Evolutionary conservation across 2,329 filamentous ascomycete species (phyloP).

Genomic region (Paraconiothyrium brasiliense): DNA sequence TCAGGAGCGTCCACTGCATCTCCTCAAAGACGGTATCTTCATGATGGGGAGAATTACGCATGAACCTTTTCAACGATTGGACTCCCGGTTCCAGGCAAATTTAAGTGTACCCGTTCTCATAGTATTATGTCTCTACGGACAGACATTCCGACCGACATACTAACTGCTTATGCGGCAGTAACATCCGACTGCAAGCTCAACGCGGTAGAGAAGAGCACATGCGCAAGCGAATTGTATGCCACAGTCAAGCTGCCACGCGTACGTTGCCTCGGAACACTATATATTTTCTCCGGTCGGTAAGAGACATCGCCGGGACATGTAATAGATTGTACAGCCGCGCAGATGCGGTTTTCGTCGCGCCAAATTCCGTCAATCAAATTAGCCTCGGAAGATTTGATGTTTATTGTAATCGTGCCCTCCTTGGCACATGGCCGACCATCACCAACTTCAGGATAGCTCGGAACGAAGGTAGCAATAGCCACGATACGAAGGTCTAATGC

Average conservation of each 20-base stretch:
- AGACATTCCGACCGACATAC: no score
- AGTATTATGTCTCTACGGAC: no score
- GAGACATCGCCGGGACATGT: background rate
- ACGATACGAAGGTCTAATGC: background rate
- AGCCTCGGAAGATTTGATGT: background rate
- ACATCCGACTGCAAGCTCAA: no score
- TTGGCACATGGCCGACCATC: background rate
- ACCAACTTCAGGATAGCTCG: background rate
- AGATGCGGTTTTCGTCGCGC: background rate
- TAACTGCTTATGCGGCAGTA: no score
- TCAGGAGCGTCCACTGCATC: no score
- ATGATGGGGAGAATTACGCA: no score
- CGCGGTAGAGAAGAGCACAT: background rate
- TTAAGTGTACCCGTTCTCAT: no score
- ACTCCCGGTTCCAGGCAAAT: no score
- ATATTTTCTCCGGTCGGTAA: background rate
- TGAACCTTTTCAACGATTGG: no score
- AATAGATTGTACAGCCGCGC: background rate
- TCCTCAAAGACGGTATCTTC: no score
- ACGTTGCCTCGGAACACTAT: background rate
- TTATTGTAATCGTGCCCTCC: background rate
- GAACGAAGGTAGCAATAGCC: background rate
- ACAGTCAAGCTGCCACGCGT: background rate
- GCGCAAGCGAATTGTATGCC: background rate
- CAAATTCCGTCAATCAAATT: background rate